A percentile compares a stretch with the other conserved stretches of the same genome.
These are phyloP conservation scores for Pseudohyphozyma bogoriensis DNA, from an alignment of 768 basidiomycete species.

Conservation along the genomic window DNA sequence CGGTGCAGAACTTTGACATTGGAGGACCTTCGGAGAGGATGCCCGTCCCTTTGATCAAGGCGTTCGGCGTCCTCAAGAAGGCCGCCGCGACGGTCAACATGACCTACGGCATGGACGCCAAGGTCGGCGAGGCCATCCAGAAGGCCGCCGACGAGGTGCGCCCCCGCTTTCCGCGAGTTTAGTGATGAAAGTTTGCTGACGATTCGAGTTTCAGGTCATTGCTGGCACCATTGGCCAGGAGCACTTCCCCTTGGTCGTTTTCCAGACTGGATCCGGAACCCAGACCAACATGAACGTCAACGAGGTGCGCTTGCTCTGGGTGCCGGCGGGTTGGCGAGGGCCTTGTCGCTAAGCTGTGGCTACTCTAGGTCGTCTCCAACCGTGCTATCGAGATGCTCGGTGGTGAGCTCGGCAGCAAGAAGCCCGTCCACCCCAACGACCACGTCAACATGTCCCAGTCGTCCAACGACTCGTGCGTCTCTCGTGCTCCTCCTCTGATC, in stretches of 20 bases:
- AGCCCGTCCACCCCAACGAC: slow-evolving; percentile 96
- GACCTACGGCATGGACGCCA: slow-evolving; percentile 78
- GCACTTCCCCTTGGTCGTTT: slow-evolving; percentile 96
- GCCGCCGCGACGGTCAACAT: slow-evolving; percentile 87
- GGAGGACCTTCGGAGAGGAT: slow-evolving; percentile 88
- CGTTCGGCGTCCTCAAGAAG: slow-evolving; percentile 95
- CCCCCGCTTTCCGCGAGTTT: not conserved
- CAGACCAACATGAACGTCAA: slow-evolving; percentile 99
- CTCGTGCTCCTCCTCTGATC: not conserved
- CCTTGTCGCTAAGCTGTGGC: not conserved
- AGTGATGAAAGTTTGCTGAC: not conserved
- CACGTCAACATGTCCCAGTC: slow-evolving; percentile 99
- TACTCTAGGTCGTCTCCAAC: slow-evolving; percentile 82
- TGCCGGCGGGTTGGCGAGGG: not conserved
- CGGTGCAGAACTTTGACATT: slow-evolving; percentile 95
- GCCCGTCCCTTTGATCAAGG: slow-evolving; percentile 90
- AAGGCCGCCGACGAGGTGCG: slow-evolving; percentile 84
- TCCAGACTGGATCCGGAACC: slow-evolving; percentile 97
- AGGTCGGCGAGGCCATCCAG: slow-evolving; percentile 77
- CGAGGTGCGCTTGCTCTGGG: slow-evolving; percentile 51
- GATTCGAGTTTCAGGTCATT: slow-evolving; percentile 57
- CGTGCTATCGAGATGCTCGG: slow-evolving; percentile 94
- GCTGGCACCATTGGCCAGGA: slow-evolving; percentile 79
- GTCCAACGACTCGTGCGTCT: slow-evolving; percentile 86
- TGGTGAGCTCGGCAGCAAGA: slow-evolving; percentile 89